phyloP scores from a whole-genome alignment of 441 rosid species.

The Adansonia madagascariensis region DNA sequence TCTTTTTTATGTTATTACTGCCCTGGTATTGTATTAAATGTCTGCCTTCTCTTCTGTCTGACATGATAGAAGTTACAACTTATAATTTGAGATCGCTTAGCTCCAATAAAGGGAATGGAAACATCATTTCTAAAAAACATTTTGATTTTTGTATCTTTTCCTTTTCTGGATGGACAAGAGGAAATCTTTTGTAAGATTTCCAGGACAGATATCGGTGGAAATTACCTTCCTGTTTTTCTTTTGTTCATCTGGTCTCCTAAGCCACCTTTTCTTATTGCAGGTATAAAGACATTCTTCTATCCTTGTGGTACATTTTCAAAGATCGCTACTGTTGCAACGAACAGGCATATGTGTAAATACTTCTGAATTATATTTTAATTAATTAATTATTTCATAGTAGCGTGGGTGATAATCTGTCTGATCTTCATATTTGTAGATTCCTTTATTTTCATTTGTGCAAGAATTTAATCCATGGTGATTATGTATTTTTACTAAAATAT shows the following conservation, averaged over 20 bases:
- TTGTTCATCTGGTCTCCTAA: constrained; percentile 19
- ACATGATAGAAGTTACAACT: neutral
- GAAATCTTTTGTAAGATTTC: constrained; percentile 16
- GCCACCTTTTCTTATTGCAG: constrained; percentile 46
- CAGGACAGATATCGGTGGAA: neutral
- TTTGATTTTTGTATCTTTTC: neutral
- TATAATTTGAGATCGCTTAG: neutral
- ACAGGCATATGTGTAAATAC: constrained; percentile 70
- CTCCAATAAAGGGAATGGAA: neutral
- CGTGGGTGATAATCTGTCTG: neutral
- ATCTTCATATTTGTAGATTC: neutral
- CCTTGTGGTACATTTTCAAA: constrained; percentile 86
- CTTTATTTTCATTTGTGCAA: neutral
- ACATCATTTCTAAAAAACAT: neutral
- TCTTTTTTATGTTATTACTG: constrained; percentile 18
- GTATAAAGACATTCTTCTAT: constrained; percentile 71
- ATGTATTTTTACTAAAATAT: neutral
- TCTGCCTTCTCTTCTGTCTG: neutral
- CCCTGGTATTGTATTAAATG: neutral
- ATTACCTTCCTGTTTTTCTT: constrained; percentile 4
- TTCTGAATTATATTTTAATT: constrained; percentile 17
- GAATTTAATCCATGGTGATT: neutral
- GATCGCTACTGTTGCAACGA: constrained; percentile 68
- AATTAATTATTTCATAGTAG: neutral
- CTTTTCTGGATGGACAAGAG: neutral